Conservation (phyloP, 2,329 filamentous ascomycete genomes). For the Xylariaceae sp. region DNA sequence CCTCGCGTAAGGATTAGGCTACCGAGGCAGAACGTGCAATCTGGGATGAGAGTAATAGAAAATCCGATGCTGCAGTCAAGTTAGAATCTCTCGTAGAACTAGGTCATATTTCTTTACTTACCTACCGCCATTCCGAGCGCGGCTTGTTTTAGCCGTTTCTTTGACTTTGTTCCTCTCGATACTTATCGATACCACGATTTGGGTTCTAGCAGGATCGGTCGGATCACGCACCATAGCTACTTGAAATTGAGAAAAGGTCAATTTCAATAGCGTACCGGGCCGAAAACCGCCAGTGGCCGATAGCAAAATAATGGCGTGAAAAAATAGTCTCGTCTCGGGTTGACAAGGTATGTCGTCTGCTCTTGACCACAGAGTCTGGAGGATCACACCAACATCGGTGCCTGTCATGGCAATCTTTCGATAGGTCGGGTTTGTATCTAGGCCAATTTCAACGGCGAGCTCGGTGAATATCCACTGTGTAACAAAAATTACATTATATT, state of each 20-base stretch:
- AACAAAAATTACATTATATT: background rate
- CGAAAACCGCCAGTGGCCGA: slow-evolving; percentile 1
- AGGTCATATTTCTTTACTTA: background rate
- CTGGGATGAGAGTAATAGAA: too few relatives aligned
- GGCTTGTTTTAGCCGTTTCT: slow-evolving; percentile 1
- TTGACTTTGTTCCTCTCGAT: slow-evolving; percentile 5
- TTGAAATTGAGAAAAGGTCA: too few relatives aligned
- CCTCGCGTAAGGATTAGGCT: too few relatives aligned
- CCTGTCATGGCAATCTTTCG: slow-evolving; percentile 2
- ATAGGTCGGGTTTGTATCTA: slow-evolving; percentile 3
- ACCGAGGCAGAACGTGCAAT: too few relatives aligned
- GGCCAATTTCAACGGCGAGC: slow-evolving; percentile 3
- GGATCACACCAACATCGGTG: slow-evolving; percentile 1
- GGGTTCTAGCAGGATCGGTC: background rate
- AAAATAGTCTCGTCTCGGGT: slow-evolving; percentile 1
- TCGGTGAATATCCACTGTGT: slow-evolving; percentile 3
- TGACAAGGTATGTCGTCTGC: slow-evolving; percentile 5
- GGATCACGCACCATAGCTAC: slow-evolving; percentile 1
- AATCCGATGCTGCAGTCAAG: too few relatives aligned
- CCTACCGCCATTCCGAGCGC: background rate
- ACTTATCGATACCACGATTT: slow-evolving; percentile 1
- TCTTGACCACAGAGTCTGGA: slow-evolving; percentile 3
- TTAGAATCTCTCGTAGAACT: slow-evolving; percentile 1
- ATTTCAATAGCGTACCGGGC: background rate
- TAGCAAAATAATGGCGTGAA: slow-evolving; percentile 4